A percentile compares a stretch with the other conserved stretches of the same genome.
Conservation (phyloP, 352 stramenopile species). For the Globisporangium okanoganense region DNA sequence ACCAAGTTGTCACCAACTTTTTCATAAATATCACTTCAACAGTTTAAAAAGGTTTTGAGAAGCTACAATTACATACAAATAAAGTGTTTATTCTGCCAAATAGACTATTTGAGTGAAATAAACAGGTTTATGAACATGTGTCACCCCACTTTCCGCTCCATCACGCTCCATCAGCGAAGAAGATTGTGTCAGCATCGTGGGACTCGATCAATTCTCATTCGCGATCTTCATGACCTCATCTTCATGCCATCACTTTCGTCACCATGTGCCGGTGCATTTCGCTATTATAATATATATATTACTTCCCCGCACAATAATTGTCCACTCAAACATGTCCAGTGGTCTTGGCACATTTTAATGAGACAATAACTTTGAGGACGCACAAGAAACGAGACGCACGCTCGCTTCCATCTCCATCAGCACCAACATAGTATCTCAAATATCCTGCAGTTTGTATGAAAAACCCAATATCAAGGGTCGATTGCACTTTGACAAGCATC, state of each 20-base stretch:
- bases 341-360: background rate
- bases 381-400: too few relatives aligned
- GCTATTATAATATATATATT: background rate
- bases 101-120: background rate
- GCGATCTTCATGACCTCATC: background rate
- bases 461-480: background rate
- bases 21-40: background rate
- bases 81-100: background rate
- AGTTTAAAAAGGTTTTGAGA: background rate
- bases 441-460: background rate
- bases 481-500: background rate
- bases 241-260: background rate
- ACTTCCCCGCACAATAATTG: too few relatives aligned
- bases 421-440: too few relatives aligned
- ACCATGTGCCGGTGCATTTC: background rate
- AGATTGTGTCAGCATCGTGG: constrained; percentile 1
- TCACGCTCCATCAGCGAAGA: background rate
- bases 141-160: background rate
- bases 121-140: background rate
- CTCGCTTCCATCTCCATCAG: too few relatives aligned
- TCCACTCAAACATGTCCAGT: too few relatives aligned
- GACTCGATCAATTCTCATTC: background rate
- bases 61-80: background rate
- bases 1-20: background rate
- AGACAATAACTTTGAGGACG: too few relatives aligned